Evolutionary conservation across 371 early-diverging fungal genomes (phyloP), one percentile per base, ranked within the genome.

Genomic region (Mortierella sp.): DNA sequence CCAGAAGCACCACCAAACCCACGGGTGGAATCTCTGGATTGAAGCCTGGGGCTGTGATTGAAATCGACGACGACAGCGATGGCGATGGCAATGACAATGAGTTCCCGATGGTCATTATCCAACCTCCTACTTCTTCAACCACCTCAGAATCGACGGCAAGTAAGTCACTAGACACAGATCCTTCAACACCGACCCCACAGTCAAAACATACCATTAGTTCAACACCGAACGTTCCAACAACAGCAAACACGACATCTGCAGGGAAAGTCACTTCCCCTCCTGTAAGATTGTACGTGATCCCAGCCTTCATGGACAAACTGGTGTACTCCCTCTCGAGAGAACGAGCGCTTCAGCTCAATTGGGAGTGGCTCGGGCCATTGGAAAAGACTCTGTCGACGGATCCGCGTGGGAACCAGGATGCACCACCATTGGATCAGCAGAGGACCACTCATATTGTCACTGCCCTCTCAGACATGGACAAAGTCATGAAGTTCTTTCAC

Each of bases 381-480:
- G 69, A 75, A 2, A 84, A 84, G 43, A 54, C 64, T 2, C 44
- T 84, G 14, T 31, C 76, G 3, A 73, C 72, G 5, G 78, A 82
- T 51, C 85, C 77, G 6, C 69, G 75, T 5, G 71, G 34, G 3
- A 71, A 73, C 5, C 70, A 67, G 3, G 73, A 73, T 0, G 19
- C 72, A 37, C 85, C 78, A 0, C 28, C 59, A 0, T 43, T 84
- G 14, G 78, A 81, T 61, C 78, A 78, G 43, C 71, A 79, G 16
- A 54, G 40, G 6, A 84, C 85, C 13, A 81, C 85, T 0, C 85
- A 84, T 55, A 81, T 84, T 34, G 81, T 84, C n/a, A 81, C 85
- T 0, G 73, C 72, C 1, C 40, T 84, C 10, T 54, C 81, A 0
- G 76, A 40, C 37, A 46, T 81, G 16, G 76, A 81, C 1, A 76